phyloP scores from a whole-genome alignment of 768 basidiomycete genomes.

The Chiua virens region DNA sequence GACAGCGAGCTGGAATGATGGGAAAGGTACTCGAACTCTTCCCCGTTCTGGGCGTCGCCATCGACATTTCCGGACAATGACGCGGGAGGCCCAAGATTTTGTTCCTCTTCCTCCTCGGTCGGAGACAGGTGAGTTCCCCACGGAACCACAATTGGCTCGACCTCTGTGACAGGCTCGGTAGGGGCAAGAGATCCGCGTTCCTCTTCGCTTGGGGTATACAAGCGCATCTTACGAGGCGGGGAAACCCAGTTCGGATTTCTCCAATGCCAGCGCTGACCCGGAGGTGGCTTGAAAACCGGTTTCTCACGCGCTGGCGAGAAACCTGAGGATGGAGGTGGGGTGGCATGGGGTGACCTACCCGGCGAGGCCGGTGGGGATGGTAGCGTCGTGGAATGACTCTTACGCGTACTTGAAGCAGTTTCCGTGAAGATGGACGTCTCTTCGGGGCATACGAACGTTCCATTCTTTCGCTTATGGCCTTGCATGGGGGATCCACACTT shows the following conservation, averaged over 20 bases:
- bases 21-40: constrained; percentile 13
- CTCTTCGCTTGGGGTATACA: constrained; percentile 20
- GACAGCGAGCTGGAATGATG: constrained; percentile 20
- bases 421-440: constrained; percentile 15
- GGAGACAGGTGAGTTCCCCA: neutral
- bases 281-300: constrained; percentile 27
- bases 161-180: constrained; percentile 28
- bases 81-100: neutral
- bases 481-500: constrained; percentile 34
- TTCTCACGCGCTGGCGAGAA: constrained; percentile 19
- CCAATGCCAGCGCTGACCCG: constrained; percentile 34
- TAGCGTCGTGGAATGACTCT: constrained; percentile 23
- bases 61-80: constrained; percentile 8
- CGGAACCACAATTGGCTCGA: constrained; percentile 7
- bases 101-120: constrained; percentile 12
- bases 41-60: constrained; percentile 6
- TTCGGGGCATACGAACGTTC: constrained; percentile 29
- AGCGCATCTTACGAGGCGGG: constrained; percentile 28
- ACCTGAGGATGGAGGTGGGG: constrained; percentile 10
- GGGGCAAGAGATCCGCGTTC: constrained; percentile 29
- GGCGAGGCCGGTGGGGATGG: constrained; percentile 31
- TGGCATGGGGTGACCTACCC: constrained; percentile 20
- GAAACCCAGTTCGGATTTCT: constrained; percentile 36
- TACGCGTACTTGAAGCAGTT: constrained; percentile 6
- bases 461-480: constrained; percentile 33